Evolutionary conservation across 2,329 filamentous ascomycete species (phyloP).

Genomic region (Aureobasidium musti): DNA sequence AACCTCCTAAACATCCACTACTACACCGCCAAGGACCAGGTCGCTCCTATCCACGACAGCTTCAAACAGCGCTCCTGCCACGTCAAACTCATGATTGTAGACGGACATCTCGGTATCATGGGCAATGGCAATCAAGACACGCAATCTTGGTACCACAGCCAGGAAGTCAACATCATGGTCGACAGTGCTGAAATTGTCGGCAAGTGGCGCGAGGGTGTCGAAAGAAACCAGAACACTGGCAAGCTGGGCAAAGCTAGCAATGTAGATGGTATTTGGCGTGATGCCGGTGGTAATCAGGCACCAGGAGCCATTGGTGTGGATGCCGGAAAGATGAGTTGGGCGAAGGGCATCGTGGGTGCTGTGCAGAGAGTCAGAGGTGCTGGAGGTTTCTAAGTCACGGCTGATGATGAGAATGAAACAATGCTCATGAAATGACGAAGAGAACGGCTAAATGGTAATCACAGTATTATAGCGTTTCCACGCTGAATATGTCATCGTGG

Average conservation of each 20-base stretch:
- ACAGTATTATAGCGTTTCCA: not conserved
- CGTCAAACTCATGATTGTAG: conserved; percentile 75
- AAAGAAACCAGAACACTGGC: conserved; percentile 67
- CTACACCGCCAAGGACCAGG: conserved; percentile 75
- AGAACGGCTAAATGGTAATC: not conserved
- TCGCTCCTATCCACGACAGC: conserved; percentile 64
- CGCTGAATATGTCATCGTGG: not conserved
- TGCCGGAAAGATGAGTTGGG: conserved; percentile 60
- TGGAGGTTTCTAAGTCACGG: conserved; percentile 29
- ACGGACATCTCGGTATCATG: conserved; percentile 67
- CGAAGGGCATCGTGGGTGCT: conserved; percentile 59
- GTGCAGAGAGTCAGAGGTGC: conserved; percentile 54
- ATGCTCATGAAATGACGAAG: not conserved
- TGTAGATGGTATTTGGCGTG: conserved; percentile 65
- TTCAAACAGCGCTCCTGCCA: conserved; percentile 70
- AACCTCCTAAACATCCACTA: conserved; percentile 62
- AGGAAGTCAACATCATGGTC: conserved; percentile 76
- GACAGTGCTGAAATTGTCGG: conserved; percentile 64
- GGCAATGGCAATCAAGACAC: conserved; percentile 81
- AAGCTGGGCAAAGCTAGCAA: conserved; percentile 56
- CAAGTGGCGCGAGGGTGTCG: conserved; percentile 48
- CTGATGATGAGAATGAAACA: not conserved
- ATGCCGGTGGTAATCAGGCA: conserved; percentile 48
- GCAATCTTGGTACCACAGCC: conserved; percentile 75
- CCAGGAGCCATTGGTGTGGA: conserved; percentile 49